Evolutionary conservation across 1,139 yeast species (phyloP).

Genomic region (Geotrichum carabidarum): DNA sequence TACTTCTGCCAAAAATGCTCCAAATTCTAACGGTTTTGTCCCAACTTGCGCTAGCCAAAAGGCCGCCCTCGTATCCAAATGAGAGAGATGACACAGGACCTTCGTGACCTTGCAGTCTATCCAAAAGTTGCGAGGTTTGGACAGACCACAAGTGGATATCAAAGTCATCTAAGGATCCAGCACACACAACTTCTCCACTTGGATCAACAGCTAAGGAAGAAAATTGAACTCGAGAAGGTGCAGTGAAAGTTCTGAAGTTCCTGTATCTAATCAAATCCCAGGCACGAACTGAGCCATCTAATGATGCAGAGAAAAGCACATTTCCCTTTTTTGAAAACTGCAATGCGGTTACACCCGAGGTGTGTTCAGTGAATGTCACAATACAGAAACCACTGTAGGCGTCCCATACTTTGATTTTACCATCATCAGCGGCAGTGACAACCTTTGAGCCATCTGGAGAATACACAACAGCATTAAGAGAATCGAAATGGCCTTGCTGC

Average conservation of each 20-base stretch:
- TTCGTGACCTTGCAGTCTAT: constrained; percentile 84
- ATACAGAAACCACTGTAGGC: constrained; percentile 87
- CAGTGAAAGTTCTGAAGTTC: constrained; percentile 90
- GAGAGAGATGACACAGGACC: constrained; percentile 90
- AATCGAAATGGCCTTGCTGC: constrained; percentile 95
- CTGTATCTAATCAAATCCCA: constrained; percentile 93
- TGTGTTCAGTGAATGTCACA: constrained; percentile 86
- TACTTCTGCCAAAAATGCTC: constrained; percentile 77
- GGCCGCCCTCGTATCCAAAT: constrained; percentile 70
- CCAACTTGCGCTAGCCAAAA: constrained; percentile 92
- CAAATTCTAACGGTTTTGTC: constrained; percentile 90
- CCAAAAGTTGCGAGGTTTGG: constrained; percentile 87
- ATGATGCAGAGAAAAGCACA: constrained; percentile 81
- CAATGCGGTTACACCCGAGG: constrained; percentile 82
- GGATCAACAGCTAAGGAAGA: constrained; percentile 92
- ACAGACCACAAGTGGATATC: constrained; percentile 96
- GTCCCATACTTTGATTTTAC: constrained; percentile 96
- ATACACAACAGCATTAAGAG: constrained; percentile 75
- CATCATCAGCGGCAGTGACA: constrained; percentile 95
- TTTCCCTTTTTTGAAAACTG: constrained; percentile 84
- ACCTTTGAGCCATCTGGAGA: constrained; percentile 93
- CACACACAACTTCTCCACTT: constrained; percentile 93
- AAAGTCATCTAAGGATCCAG: constrained; percentile 86
- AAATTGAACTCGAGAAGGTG: constrained; percentile 82
- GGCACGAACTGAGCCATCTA: constrained; percentile 96